phyloP scores from a whole-genome alignment of 805 yeast species.

The Kazachstania bromeliacearum region DNA sequence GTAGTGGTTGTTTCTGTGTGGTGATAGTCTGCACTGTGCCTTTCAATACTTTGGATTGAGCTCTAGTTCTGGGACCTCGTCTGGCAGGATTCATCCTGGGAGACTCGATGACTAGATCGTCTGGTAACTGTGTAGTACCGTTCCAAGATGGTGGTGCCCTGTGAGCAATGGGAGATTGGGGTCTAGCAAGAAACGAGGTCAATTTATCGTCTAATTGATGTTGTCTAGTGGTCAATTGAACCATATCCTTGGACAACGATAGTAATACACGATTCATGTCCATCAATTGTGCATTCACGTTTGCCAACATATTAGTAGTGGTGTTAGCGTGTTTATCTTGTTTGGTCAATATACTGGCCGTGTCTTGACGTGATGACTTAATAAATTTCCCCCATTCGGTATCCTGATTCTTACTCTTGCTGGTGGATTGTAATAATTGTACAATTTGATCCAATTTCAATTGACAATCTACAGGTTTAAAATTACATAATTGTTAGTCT shows the following conservation, averaged over 20 bases:
- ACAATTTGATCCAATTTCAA: too few species aligned
- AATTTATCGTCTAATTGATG: background rate
- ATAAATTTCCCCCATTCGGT: too few species aligned
- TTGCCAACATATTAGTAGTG: too few species aligned
- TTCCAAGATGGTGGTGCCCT: background rate
- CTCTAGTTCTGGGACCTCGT: slow-evolving; percentile 1
- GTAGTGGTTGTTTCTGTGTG: background rate
- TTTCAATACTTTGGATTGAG: slow-evolving; percentile 1
- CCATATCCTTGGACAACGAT: background rate
- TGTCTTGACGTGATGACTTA: too few species aligned
- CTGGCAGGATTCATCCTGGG: background rate
- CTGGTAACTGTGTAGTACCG: background rate
- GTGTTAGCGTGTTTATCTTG: too few species aligned
- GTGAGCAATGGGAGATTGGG: background rate
- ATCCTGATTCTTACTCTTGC: too few species aligned
- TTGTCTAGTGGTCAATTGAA: background rate
- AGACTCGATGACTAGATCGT: background rate
- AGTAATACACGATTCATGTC: background rate
- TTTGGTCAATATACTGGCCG: too few species aligned
- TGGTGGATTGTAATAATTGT: too few species aligned
- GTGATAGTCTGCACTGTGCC: background rate
- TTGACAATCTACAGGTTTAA: too few species aligned
- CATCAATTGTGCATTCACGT: slow-evolving; percentile 2
- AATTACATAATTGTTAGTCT: too few species aligned
- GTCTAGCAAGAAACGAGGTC: too few species aligned